Base-by-base conservation (phyloP, 2,329 filamentous ascomycete species). In the Pseudophaeomoniella oleicola region DNA sequence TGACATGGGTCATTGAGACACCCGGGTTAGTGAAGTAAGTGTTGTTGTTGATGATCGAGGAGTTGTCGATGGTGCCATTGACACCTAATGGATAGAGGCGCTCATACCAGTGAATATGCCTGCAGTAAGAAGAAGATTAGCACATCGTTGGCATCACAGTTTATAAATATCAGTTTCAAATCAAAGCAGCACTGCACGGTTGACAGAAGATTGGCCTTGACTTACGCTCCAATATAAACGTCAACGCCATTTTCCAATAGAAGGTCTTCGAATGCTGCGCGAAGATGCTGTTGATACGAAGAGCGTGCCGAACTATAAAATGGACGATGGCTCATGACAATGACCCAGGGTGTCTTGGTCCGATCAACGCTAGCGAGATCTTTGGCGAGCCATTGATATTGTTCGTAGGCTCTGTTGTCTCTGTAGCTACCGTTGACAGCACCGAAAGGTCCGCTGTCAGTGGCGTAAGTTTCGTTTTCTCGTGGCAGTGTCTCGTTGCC, bases 401-500 rank as follows among this genome's bases (percentile, higher is more conserved):
- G 63, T 46, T 60, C 53, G 44, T 66, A 68, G 4, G 57, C 50
- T 42, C 56, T 53, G 40, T 58, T 64, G 40, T 57, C 53, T 30
- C 57, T 55, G 46, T 55, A 57, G 31, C 51, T 50, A 29, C 55
- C 57, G 37, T 55, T 51, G 18, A 69, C 58, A 12, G 42, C 40
- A 31, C 66, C 64, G 41, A 70, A 71, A 3, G 66, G 66, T 3
- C 67, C 66, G 30, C 52, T 57, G 49, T 69, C 64, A 3, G 66
- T 69, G 15, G 60, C 42, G 40, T 48, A 66, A 4, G 66, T 69
- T 44, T 67, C 52, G 14, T 50, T 51, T 29, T 56, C 51, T 1
- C 44, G 56, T 4, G 65, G 65, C 3, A 46, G 44, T 1, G 53
- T 60, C 43, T 63, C 60, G 30, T 61, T 50, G 27, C 59, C 62